These are phyloP conservation scores for Sporobolomyces phaffii DNA, from an alignment of 768 basidiomycete genomes.

Conservation along the genomic window DNA sequence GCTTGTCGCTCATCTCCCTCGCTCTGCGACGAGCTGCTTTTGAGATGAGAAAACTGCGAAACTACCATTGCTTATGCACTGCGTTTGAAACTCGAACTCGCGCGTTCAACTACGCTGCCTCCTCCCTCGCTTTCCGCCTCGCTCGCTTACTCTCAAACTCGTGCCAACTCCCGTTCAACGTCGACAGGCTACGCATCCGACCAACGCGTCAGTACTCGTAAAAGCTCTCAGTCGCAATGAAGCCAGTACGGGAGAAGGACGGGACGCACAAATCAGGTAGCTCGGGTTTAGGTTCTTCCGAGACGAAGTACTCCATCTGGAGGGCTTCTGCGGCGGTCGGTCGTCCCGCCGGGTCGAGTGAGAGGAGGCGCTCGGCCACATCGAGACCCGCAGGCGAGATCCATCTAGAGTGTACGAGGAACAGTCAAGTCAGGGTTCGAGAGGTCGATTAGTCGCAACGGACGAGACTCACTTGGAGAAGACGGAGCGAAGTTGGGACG, in stretches of 20 bases:
- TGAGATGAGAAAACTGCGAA: too few relatives aligned
- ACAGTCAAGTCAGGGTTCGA: background rate
- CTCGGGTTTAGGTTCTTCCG: slow-evolving; percentile 67
- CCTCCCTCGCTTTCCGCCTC: slow-evolving; percentile 28
- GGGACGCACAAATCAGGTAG: slow-evolving; percentile 68
- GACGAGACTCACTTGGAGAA: slow-evolving; percentile 64
- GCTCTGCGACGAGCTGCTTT: too few relatives aligned
- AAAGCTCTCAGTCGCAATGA: too few relatives aligned
- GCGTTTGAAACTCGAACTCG: too few relatives aligned
- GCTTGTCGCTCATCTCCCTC: too few relatives aligned
- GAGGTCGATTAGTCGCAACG: background rate
- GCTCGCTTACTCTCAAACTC: slow-evolving; percentile 87
- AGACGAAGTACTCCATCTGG: slow-evolving; percentile 71
- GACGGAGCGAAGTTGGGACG: slow-evolving; percentile 71
- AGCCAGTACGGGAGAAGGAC: background rate
- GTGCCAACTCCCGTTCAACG: slow-evolving; percentile 92
- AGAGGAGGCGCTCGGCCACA: slow-evolving; percentile 72
- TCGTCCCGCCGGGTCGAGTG: slow-evolving; percentile 71
- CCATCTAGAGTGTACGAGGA: slow-evolving; percentile 48
- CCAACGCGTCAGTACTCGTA: background rate
- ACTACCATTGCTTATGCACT: too few relatives aligned
- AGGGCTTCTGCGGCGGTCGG: slow-evolving; percentile 75
- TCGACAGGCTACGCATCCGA: slow-evolving; percentile 53
- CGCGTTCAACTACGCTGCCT: too few relatives aligned
- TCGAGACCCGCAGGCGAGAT: slow-evolving; percentile 83